These are phyloP conservation scores for Aleurites moluccanus DNA, from an alignment of 441 rosid genomes.

Conservation along the genomic window DNA sequence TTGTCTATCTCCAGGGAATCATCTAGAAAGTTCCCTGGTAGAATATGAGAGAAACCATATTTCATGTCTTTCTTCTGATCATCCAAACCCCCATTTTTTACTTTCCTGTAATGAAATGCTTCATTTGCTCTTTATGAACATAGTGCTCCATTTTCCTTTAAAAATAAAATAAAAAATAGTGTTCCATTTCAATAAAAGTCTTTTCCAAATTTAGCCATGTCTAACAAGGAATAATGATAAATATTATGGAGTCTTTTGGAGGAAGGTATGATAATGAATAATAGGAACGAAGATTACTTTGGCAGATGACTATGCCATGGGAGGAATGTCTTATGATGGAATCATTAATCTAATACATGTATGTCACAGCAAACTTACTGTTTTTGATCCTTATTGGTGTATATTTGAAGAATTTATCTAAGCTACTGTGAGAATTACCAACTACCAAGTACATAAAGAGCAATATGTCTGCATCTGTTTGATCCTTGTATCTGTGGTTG, in stretches of 20 bases:
- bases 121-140: neutral
- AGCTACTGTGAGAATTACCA: neutral
- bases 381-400: neutral
- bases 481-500: neutral
- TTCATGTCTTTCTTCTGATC: conserved; percentile 3
- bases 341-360: neutral
- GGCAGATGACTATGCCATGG: conserved; percentile 13
- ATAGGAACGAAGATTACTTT: neutral
- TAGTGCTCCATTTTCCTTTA: too few species aligned
- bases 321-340: neutral
- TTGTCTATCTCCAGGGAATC: conserved; percentile 3
- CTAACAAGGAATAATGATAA: conserved; percentile 2
- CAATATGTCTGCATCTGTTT: conserved; percentile 3
- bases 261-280: neutral
- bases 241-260: neutral
- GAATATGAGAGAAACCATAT: neutral
- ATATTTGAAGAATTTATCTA: conserved; percentile 1
- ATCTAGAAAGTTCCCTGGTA: neutral
- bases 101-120: neutral
- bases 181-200: neutral
- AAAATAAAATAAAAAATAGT: too few species aligned
- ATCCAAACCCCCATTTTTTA: neutral
- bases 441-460: neutral
- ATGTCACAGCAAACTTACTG: neutral
- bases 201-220: neutral